Percentiles rank a stretch among this genome's conserved stretches.
phyloP scores from a whole-genome alignment of 2,329 filamentous ascomycete genomes.

The Fusarium sp. region DNA sequence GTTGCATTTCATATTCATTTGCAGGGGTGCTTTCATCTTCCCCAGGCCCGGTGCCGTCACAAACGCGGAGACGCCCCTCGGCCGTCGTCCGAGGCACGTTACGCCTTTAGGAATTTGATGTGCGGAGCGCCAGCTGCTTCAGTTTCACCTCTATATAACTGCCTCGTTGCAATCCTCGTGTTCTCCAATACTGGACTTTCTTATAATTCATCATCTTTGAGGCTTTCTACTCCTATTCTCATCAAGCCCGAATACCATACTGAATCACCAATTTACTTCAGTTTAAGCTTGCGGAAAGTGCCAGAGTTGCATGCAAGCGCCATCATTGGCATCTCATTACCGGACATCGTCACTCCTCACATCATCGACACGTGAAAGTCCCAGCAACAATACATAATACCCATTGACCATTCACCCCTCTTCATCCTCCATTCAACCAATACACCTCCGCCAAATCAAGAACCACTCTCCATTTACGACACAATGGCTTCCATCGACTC shows the following conservation, averaged over 20 bases:
- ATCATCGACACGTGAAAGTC: constrained; percentile 51
- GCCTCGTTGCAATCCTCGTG: not conserved
- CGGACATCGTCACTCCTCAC: constrained; percentile 25
- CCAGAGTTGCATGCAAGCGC: constrained; percentile 12
- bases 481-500: constrained; percentile 76
- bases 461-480: constrained; percentile 5
- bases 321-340: constrained; percentile 23
- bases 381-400: constrained; percentile 15
- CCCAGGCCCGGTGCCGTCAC: constrained; percentile 40
- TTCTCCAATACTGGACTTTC: not conserved
- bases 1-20: constrained; percentile 20
- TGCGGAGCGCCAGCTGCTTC: constrained; percentile 33
- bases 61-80: constrained; percentile 35
- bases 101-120: constrained; percentile 34
- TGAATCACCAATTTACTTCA: not conserved
- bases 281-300: constrained; percentile 1
- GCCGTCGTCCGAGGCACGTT: constrained; percentile 37
- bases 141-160: constrained; percentile 29
- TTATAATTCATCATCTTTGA: not conserved
- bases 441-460: constrained; percentile 1
- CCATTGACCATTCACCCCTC: constrained; percentile 5
- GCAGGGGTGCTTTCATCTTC: constrained; percentile 32
- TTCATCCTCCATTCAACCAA: constrained; percentile 6
- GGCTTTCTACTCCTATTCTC: not conserved
- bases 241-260: not conserved